Evolutionary conservation across 2,329 filamentous ascomycete species (phyloP), one percentile per base, ranked within the genome.

Genomic region (Sarocladium brachiariae): DNA sequence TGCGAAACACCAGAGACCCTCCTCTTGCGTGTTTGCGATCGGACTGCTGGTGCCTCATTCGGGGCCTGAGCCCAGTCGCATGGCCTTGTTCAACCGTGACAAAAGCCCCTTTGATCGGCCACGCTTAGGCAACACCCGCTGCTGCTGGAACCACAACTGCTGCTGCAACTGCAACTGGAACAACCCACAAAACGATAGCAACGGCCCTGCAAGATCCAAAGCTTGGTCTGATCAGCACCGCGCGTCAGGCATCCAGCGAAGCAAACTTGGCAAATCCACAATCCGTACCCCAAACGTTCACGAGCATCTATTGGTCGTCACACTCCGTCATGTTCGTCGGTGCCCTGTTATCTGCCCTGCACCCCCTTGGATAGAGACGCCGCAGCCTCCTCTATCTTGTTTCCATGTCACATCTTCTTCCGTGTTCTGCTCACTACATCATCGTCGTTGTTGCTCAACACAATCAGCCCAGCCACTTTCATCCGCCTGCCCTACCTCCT

Each of bases 181-280:
- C 27, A 30, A n/a, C n/a, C n/a, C n/a, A n/a, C n/a, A 33, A 9
- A 33, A 14, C 30, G 9, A 8, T 33, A 33, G 30, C 14, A 9
- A 33, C 14, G 9, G 18, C 18, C 14, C 13, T 19, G 18, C 18
- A n/a, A n/a, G 14, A 37, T n/a, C 34, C 34, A 37, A 37, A n/a
- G 6, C 34, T 37, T n/a, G n/a, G 34, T n/a, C 34, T 23, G 24
- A n/a, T 21, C 16, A 33, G 13, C 27, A 33, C 19, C n/a, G 18
- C 21, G 27, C 3, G 39, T 43, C 43, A 33, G 33, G 27, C 43
- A 21, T 33, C 43, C 25, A 47, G 25, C 27, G 43, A 47, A 47
- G 43, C 43, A 47, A 47, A 47, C 43, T 47, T 47, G 43, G 43
- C 43, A 47, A 31, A 47, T 19, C 43, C 43, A 47, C 43, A 47